These are phyloP conservation scores for Theobroma cacao DNA, from an alignment of 345 rosid genomes.

Conservation along the genomic window DNA sequence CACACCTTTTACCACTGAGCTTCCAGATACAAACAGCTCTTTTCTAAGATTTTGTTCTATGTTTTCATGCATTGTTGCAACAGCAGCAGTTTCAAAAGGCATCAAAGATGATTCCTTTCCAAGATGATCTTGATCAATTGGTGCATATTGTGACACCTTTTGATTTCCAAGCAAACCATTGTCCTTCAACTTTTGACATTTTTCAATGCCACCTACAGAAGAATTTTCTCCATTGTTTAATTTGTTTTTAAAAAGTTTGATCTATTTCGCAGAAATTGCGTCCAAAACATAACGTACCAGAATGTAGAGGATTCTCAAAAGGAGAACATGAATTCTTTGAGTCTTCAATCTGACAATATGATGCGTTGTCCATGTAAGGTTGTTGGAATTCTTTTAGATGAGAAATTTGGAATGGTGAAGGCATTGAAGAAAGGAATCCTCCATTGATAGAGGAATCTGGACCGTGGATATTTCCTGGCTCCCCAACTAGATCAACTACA, in stretches of 20 bases:
- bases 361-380: conserved; percentile 37
- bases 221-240: not conserved
- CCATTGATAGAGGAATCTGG: conserved; percentile 91
- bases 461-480: conserved; percentile 83
- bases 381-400: conserved; percentile 49
- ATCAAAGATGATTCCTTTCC: conserved; percentile 33
- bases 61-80: conserved; percentile 21
- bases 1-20: conserved; percentile 24
- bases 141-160: conserved; percentile 15
- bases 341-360: conserved; percentile 31
- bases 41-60: conserved; percentile 30
- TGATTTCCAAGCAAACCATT: conserved; percentile 23
- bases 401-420: conserved; percentile 70
- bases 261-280: not conserved
- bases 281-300: conserved; percentile 39
- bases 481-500: conserved; percentile 92
- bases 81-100: conserved; percentile 31
- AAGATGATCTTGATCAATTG: conserved; percentile 30
- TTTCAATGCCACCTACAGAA: conserved; percentile 20
- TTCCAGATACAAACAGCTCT: conserved; percentile 36
- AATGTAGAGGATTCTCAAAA: conserved; percentile 34
- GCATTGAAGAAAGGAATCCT: conserved; percentile 46
- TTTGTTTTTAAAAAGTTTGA: not conserved
- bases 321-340: conserved; percentile 25
- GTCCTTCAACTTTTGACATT: conserved; percentile 24